phyloP scores from a whole-genome alignment of 495 filamentous ascomycete species.

The Aspergillus conjunctus region DNA sequence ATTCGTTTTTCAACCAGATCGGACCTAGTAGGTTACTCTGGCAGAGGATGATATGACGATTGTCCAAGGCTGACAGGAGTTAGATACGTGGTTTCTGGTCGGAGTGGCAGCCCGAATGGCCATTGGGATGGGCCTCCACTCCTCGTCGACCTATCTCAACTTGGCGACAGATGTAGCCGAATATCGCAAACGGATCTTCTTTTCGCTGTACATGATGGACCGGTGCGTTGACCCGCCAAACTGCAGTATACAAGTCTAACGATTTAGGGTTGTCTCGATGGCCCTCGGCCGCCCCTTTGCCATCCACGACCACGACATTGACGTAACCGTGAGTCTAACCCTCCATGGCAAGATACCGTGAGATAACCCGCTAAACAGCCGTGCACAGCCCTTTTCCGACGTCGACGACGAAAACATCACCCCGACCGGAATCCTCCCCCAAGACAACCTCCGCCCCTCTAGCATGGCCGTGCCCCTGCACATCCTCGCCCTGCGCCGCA shows the following conservation, averaged over 20 bases:
- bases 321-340: slow-evolving; percentile 17
- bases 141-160: slow-evolving; percentile 26
- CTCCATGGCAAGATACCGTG: not conserved
- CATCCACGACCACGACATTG: slow-evolving; percentile 43
- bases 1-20: slow-evolving; percentile 45
- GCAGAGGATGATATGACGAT: not conserved
- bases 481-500: slow-evolving; percentile 37
- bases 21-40: slow-evolving; percentile 38
- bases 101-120: slow-evolving; percentile 39
- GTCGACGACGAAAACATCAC: slow-evolving; percentile 40
- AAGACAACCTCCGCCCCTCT: slow-evolving; percentile 30
- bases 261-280: slow-evolving; percentile 38
- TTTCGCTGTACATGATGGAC: slow-evolving; percentile 50
- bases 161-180: slow-evolving; percentile 30
- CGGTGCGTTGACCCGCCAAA: slow-evolving; percentile 27
- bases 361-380: not conserved
- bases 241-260: not conserved
- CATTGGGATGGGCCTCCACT: slow-evolving; percentile 38
- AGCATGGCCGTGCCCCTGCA: slow-evolving; percentile 43
- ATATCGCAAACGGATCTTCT: slow-evolving; percentile 42
- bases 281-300: slow-evolving; percentile 45
- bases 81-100: slow-evolving; percentile 40
- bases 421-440: slow-evolving; percentile 24
- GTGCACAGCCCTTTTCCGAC: slow-evolving; percentile 34
- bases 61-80: not conserved